Base-by-base conservation (phyloP, 73 alveolate species). In the Paramecium biaurelia region DNA sequence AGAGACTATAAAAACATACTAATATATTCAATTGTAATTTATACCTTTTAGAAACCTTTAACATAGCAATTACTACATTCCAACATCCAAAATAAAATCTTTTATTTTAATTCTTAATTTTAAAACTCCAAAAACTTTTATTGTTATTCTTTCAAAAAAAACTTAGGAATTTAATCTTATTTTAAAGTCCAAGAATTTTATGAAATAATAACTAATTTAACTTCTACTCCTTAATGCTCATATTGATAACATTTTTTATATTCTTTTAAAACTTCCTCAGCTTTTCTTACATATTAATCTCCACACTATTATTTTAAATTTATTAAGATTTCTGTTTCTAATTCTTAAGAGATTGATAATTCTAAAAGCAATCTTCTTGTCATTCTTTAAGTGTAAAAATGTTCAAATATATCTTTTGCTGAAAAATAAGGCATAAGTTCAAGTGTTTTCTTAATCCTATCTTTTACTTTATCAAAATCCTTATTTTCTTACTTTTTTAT, bases 381-480 rank as follows among this genome's bases (percentile, higher is more conserved):
- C 56, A 94, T 76, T 21, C 95, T 92, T 15, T 94, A 49, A 23
- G 86, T 45, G 57, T 94, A 94, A 70, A 94, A 94, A 18, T 86
- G 94, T 42, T 94, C 97, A 38, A 94, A 94, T 34, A 94, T 89
- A 85, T 94, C 97, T 89, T 94, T 94, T 26, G 97, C 93, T 21
- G 92, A 85, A 14, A 92, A 92, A 57, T 92, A 92, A 38, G 93
- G 86, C 85, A 94, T 85, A 12, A 94, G 88, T 24, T 85, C 58
- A 20, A 94, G 47, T 0, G 94, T 93, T 26, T 94, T 92, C 1
- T 94, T 79, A 26, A 95, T 67, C 24, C 74, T 79, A 21, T 57
- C 89, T n/a, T 92, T 28, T 7, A 95, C 95, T 57, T 76, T 93
- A 4, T 85, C 72, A 7, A 93, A 96, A 24, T 86, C 88, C 43